phyloP scores from a whole-genome alignment of 1,284 basidiomycete genomes.

The Chalciporus piperatoides region DNA sequence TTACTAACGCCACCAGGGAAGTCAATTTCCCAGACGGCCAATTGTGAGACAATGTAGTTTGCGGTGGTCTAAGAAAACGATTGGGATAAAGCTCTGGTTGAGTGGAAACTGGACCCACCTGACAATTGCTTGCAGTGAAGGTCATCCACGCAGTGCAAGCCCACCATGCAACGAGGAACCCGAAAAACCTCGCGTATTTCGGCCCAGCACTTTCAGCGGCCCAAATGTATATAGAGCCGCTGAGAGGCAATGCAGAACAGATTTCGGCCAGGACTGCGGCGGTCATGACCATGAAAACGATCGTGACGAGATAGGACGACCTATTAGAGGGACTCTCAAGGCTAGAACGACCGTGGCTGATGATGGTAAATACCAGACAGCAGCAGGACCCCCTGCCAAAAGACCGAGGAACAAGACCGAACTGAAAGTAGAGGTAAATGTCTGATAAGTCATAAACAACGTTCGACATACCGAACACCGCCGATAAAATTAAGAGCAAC shows the following conservation, averaged over 20 bases:
- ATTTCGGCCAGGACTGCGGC: constrained; percentile 83
- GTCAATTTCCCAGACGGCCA: constrained; percentile 73
- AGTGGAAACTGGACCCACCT: constrained; percentile 42
- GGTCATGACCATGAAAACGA: constrained; percentile 81
- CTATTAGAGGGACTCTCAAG: constrained; percentile 35
- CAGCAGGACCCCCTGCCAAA: constrained; percentile 78
- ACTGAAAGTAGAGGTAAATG: constrained; percentile 35
- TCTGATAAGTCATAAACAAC: constrained; percentile 7
- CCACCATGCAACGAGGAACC: constrained; percentile 89
- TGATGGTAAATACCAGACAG: constrained; percentile 55
- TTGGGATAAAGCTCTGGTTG: not conserved
- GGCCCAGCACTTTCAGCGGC: constrained; percentile 84
- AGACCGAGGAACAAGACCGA: constrained; percentile 78
- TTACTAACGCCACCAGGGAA: constrained; percentile 74
- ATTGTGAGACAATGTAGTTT: constrained; percentile 79
- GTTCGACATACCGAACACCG: constrained; percentile 56
- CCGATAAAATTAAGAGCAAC: constrained; percentile 85
- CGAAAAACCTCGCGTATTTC: constrained; percentile 78
- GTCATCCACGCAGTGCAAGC: constrained; percentile 88
- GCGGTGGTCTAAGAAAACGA: constrained; percentile 60
- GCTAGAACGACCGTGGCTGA: not conserved
- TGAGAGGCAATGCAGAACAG: constrained; percentile 80
- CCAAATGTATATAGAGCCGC: constrained; percentile 90
- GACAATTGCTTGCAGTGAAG: constrained; percentile 78
- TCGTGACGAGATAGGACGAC: constrained; percentile 77